Evolutionary conservation across 2,329 filamentous ascomycete genomes (phyloP).

Genomic region (Colletotrichum truncatum): DNA sequence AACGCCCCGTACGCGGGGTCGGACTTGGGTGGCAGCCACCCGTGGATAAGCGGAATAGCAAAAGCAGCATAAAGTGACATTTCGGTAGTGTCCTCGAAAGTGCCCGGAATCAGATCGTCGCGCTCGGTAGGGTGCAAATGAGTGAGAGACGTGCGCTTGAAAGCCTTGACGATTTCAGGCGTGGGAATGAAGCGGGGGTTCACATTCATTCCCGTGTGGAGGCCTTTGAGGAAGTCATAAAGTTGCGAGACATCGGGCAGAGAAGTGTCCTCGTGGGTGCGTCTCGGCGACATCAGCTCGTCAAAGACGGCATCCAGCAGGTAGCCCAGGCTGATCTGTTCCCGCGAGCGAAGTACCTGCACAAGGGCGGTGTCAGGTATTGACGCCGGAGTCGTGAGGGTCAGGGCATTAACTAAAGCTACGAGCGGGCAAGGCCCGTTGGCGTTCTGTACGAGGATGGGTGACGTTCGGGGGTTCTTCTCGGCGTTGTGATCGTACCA

Average conservation of each 20-base stretch:
- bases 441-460: slow-evolving; percentile 89
- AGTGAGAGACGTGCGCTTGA: slow-evolving; percentile 61
- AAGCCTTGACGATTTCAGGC: slow-evolving; percentile 53
- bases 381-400: slow-evolving; percentile 79
- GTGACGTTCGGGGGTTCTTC: slow-evolving; percentile 77
- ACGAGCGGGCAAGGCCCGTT: slow-evolving; percentile 96
- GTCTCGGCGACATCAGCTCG: slow-evolving; percentile 83
- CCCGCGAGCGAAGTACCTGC: slow-evolving; percentile 79
- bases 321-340: slow-evolving; percentile 87
- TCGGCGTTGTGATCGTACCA: slow-evolving; percentile 76
- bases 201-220: slow-evolving; percentile 98
- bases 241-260: slow-evolving; percentile 90
- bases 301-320: slow-evolving; percentile 92
- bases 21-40: slow-evolving; percentile 81
- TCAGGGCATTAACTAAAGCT: slow-evolving; percentile 91
- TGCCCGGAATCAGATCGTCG: slow-evolving; percentile 67
- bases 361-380: slow-evolving; percentile 74
- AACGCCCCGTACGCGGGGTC: slow-evolving; percentile 77
- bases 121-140: slow-evolving; percentile 61
- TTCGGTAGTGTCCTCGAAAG: slow-evolving; percentile 87
- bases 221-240: slow-evolving; percentile 84
- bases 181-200: slow-evolving; percentile 86
- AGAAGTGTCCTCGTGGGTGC: slow-evolving; percentile 68
- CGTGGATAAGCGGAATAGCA: slow-evolving; percentile 87
- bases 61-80: slow-evolving; percentile 94